Evolutionary conservation across 257 asterid species (phyloP).

Genomic region (Lycium barbarum): DNA sequence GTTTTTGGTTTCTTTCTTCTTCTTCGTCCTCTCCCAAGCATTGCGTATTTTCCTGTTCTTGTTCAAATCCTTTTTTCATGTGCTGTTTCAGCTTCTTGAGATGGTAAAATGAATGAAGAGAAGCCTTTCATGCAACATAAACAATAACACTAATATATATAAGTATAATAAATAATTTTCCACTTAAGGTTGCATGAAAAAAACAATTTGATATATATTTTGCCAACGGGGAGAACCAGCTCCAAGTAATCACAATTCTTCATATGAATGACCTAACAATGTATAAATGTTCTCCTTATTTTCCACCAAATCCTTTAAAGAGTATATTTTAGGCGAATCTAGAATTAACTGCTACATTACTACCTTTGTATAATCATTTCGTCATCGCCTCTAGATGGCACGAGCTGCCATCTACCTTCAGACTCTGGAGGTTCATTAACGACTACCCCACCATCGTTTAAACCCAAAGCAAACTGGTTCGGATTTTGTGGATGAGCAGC

Average conservation of each 20-base stretch:
- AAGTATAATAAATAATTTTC: neutral
- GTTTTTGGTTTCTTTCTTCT: no score
- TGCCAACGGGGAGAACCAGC: neutral
- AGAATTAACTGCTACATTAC: neutral
- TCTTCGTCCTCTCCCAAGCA: no score
- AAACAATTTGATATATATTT: neutral
- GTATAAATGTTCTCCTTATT: no score
- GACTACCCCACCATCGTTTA: slow-evolving; percentile 63
- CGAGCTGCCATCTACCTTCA: slow-evolving; percentile 51
- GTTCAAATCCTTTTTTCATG: neutral
- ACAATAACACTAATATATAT: neutral
- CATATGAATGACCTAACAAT: neutral
- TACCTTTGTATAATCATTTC: no score
- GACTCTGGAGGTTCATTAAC: slow-evolving; percentile 59
- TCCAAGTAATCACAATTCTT: neutral
- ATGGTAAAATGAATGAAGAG: neutral
- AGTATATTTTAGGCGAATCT: neutral
- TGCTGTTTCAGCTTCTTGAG: neutral
- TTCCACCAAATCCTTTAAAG: no score
- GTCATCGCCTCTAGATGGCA: slow-evolving; percentile 7
- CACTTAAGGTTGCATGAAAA: neutral
- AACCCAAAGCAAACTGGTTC: slow-evolving; percentile 71
- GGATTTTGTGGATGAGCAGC: slow-evolving; percentile 76
- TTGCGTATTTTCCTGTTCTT: no score
- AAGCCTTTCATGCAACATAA: slow-evolving; percentile 7